A percentile compares a stretch with the other conserved stretches of the same genome.
Conservation (phyloP, 345 rosid species). For the Acer yangbiense region DNA sequence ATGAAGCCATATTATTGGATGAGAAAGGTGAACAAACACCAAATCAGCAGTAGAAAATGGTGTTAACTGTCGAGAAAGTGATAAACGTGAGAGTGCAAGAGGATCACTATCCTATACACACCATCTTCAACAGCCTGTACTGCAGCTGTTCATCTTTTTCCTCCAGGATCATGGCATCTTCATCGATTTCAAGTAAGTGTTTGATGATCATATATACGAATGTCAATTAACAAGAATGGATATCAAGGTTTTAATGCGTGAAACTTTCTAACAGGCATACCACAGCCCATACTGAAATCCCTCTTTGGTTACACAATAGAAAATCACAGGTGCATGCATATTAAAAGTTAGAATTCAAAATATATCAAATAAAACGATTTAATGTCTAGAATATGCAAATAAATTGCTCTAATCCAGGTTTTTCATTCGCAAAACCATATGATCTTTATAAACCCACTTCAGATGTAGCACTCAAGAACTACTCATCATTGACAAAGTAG, state of each 20-base stretch:
- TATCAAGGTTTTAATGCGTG: neutral
- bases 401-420: neutral
- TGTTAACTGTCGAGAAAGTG: neutral
- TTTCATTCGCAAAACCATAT: neutral
- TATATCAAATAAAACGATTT: neutral
- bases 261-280: too few species aligned
- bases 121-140: neutral
- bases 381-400: neutral
- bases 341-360: neutral
- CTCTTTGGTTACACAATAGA: neutral
- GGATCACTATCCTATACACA: neutral
- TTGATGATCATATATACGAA: neutral
- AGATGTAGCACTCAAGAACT: neutral
- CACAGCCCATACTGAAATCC: neutral
- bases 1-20: too few species aligned
- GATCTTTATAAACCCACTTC: neutral
- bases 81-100: neutral
- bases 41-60: neutral
- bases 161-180: neutral
- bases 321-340: neutral
- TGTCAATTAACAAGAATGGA: neutral
- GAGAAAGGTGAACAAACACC: too few species aligned
- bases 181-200: neutral
- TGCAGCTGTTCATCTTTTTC: neutral
- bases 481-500: neutral